Evolutionary conservation across 768 basidiomycete genomes (phyloP), one percentile per base, ranked within the genome.

Genomic region (Hydnum rufescens): DNA sequence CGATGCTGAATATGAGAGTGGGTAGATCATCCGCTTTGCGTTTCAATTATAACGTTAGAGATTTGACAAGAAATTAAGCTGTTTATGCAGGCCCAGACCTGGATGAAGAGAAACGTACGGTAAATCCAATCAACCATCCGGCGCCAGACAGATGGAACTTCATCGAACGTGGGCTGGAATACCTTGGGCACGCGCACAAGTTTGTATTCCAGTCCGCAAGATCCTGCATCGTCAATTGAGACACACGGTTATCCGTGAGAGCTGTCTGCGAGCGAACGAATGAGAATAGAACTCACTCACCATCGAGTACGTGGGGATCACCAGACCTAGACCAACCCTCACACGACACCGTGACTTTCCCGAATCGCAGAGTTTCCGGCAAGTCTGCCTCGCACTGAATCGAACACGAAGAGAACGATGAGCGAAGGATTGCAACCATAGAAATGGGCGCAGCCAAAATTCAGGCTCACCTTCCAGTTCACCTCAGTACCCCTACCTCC

Each of bases 271-370:
- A n/a, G 30, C 25, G 42, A 32, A 46, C 50, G 18, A 54, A 30
- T 28, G 25, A 49, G 18, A 44, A 48, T 31, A 51, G 25, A 13
- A 13, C 13, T 42, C 42, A 30, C 66, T 31, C 32, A 82, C 90
- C 89, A 70, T 87, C 85, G 56, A 93, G 64, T 13, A 96, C 84
- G 63, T 79, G 76, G 1, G 76, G 71, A 66, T 96, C 92, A 0
- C 85, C 88, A 3, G 86, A 75, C 30, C 71, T 67, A 34, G 73
- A 76, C 82, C 83, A 96, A 23, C 92, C 92, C 68, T 96, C 92
- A 59, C 92, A 96, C 18, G 77, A 80, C 1, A 96, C 77, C 58
- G 84, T 77, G 0, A 93, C 80, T 57, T 76, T 74, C 16, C 92
- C 92, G 52, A 96, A 82, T 18, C 89, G 74, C 51, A 93, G 63